phyloP scores from a whole-genome alignment of 164 flowering plant species.

The Echeveria elegans region DNA sequence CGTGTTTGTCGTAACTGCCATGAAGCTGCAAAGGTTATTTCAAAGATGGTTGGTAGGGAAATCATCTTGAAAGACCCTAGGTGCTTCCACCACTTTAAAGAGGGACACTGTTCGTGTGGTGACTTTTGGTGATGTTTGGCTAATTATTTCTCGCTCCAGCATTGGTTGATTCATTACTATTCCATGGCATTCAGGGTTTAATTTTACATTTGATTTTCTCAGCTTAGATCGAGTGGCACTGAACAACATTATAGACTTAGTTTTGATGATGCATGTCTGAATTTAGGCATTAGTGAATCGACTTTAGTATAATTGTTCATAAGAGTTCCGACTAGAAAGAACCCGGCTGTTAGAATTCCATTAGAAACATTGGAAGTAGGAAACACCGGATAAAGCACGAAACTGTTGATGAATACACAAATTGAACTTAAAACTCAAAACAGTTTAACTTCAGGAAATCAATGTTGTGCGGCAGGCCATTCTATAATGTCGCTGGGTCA shows the following conservation, averaged over 20 bases:
- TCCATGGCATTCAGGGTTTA: not conserved
- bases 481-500: not conserved
- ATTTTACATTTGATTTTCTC: not conserved
- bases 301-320: not conserved
- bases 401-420: not conserved
- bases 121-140: slow-evolving; percentile 21
- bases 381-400: not conserved
- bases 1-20: slow-evolving; percentile 56
- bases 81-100: slow-evolving; percentile 57
- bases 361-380: not conserved
- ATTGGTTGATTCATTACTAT: not conserved
- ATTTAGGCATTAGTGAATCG: not conserved
- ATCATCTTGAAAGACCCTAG: slow-evolving; percentile 55
- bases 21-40: slow-evolving; percentile 31
- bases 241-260: too few species aligned
- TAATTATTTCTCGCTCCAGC: not conserved
- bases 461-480: not conserved
- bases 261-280: too few species aligned
- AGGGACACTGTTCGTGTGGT: slow-evolving; percentile 57
- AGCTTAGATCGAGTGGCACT: too few species aligned
- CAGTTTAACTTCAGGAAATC: not conserved
- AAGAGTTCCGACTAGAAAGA: not conserved
- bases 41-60: slow-evolving; percentile 40
- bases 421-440: not conserved
- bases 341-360: not conserved